Base-by-base conservation (phyloP, 352 stramenopile genomes). In the Phytophthora kernoviae region DNA sequence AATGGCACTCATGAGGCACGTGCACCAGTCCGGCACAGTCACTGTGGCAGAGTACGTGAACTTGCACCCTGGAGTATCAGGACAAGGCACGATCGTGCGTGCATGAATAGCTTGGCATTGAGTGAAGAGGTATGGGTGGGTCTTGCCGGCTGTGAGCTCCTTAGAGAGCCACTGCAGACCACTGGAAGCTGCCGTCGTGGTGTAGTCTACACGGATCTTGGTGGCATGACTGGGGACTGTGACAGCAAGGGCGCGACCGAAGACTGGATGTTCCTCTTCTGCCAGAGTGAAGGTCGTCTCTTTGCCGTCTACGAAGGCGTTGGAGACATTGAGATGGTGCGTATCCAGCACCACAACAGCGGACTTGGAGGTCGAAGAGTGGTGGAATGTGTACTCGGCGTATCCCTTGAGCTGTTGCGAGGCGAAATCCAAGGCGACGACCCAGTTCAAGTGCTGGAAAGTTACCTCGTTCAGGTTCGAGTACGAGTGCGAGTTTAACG, bases 41-140 rank as follows among this genome's bases (percentile, higher is more conserved):
- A 98, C 85, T 1, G 66, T 85, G 1, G 96, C 93, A 41, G 87
- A 81, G 77, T 98, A 99, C 9, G 96, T 98, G 52, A 98, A 92
- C 71, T 99, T 99, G 41, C 88, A 86, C 11, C 73, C 75, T 3
- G 94, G 96, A 15, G 87, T 89, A 80, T 99, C 97, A 21, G 97
- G 93, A 67, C 95, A 98, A n/a, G 97, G 97, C 30, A 99, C 51
- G 33, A 99, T 76, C 5, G 82, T 96, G 20, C 97, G 86, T 7
- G 94, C 94, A 69, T 99, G 96, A 68, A 99, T 99, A 5, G 96
- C 95, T 37, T 93, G 84, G 59, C 87, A 96, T 63, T 98, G 93
- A 18, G 93, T 98, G 71, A 98, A 98, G 21, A 98, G 73, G 70
- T 98, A 99, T 9, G 96, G 96, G 57, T 96, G 79, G 42, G 85